A percentile compares a stretch with the other conserved stretches of the same genome.
Conservation (phyloP, 2,329 filamentous ascomycete genomes). For the Elsinoe perseae region DNA sequence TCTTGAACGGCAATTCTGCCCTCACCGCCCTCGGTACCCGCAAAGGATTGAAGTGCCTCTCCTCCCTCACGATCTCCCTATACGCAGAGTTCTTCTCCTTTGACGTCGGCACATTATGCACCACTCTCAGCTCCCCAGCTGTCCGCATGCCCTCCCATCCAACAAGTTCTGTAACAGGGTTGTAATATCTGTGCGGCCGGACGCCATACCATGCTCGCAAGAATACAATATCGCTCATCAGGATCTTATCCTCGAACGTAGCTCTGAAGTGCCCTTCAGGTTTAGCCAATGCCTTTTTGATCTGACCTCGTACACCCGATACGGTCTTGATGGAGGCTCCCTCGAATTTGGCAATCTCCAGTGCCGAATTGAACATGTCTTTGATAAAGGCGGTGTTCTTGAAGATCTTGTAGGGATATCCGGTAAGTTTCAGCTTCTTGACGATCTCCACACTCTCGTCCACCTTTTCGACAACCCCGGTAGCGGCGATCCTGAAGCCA, state of each 20-base stretch:
- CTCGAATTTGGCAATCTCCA: conserved; percentile 98
- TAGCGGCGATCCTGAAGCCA: conserved; percentile 89
- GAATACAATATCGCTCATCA: conserved; percentile 95
- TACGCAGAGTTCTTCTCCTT: conserved; percentile 79
- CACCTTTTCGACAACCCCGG: conserved; percentile 85
- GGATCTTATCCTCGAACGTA: conserved; percentile 96
- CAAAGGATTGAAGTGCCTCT: conserved; percentile 51
- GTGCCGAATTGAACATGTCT: conserved; percentile 89
- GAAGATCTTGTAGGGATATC: conserved; percentile 93
- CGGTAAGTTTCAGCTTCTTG: conserved; percentile 97
- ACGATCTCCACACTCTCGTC: conserved; percentile 96
- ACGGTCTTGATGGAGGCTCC: conserved; percentile 93
- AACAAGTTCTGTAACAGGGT: conserved; percentile 86
- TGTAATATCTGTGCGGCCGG: conserved; percentile 92
- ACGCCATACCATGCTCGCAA: conserved; percentile 94
- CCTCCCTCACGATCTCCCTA: conserved; percentile 50
- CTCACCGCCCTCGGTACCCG: conserved; percentile 72
- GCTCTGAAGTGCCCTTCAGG: conserved; percentile 94
- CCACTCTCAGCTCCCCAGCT: conserved; percentile 81
- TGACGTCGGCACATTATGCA: conserved; percentile 66
- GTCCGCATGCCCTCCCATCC: conserved; percentile 87
- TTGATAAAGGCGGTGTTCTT: conserved; percentile 99
- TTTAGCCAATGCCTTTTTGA: conserved; percentile 88
- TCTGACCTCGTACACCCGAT: conserved; percentile 88
- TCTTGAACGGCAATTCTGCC: conserved; percentile 82